These are phyloP conservation scores for Phytophthora podocarpi DNA, from an alignment of 352 stramenopile genomes.

Conservation along the genomic window DNA sequence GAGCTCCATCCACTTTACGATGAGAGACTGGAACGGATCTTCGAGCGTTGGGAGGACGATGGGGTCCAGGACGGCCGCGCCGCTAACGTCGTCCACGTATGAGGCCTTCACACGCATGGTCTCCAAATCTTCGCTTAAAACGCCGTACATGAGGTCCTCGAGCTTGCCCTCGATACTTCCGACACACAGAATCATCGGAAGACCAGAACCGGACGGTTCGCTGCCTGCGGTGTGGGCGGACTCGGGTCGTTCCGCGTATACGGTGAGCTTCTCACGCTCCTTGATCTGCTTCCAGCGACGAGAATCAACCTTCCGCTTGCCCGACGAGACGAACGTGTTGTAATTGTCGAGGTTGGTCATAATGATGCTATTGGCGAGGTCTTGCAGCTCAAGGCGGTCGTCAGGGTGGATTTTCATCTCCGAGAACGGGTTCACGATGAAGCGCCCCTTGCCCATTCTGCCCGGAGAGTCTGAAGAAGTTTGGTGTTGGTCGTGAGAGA, in stretches of 20 bases:
- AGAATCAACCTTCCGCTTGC: constrained; percentile 24
- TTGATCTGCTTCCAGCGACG: constrained; percentile 43
- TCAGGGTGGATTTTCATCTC: constrained; percentile 23
- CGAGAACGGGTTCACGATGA: constrained; percentile 41
- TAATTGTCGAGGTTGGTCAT: constrained; percentile 19
- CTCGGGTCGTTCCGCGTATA: constrained; percentile 32
- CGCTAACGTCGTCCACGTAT: too few species aligned
- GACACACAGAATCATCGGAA: constrained; percentile 35
- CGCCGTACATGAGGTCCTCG: constrained; percentile 63
- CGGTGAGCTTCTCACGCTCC: constrained; percentile 32
- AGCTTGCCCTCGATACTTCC: constrained; percentile 44
- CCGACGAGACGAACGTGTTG: constrained; percentile 24
- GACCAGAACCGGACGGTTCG: not conserved
- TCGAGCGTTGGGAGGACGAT: constrained; percentile 36
- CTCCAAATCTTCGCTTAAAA: constrained; percentile 49
- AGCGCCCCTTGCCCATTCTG: constrained; percentile 28
- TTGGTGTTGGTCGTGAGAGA: constrained; percentile 4
- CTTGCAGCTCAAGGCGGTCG: constrained; percentile 22
- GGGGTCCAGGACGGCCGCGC: constrained; percentile 50
- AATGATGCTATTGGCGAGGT: constrained; percentile 28
- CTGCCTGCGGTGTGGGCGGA: constrained; percentile 7
- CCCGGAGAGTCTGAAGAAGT: not conserved
- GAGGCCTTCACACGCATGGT: constrained; percentile 57
- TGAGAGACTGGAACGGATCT: constrained; percentile 57
- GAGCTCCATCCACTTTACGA: constrained; percentile 60